A percentile compares a stretch with the other conserved stretches of the same genome.
Conservation (phyloP, 306 rosid species). For the Castanopsis chinensis region DNA sequence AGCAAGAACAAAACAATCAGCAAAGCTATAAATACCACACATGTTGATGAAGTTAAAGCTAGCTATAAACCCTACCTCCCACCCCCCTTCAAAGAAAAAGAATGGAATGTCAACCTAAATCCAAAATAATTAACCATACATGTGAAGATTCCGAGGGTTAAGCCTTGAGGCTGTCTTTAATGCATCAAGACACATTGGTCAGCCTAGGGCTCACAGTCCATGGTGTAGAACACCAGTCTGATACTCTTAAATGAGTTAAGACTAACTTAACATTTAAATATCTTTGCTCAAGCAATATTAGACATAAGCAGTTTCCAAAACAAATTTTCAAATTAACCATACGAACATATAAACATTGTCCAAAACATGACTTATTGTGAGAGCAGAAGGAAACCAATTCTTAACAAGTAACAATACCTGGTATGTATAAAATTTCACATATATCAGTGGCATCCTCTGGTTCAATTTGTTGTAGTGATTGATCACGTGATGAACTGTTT, state of each 20-base stretch:
- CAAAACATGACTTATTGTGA: conserved; percentile 1
- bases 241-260: neutral
- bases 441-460: conserved; percentile 71
- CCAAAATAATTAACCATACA: no score
- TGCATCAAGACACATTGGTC: neutral
- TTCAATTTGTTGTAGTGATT: conserved; percentile 96
- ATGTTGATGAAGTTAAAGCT: neutral
- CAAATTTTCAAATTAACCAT: neutral
- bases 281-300: neutral
- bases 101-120: neutral
- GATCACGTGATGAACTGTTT: conserved; percentile 93
- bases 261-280: neutral
- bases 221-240: neutral
- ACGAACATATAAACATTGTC: neutral
- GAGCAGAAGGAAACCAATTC: neutral
- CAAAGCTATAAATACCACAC: neutral
- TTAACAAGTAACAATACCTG: conserved; percentile 48
- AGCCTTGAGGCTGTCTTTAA: neutral
- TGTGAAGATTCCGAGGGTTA: neutral
- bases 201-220: neutral
- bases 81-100: neutral
- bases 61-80: neutral
- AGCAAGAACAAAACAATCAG: conserved; percentile 5
- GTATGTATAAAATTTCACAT: conserved; percentile 82
- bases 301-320: neutral